phyloP scores from a whole-genome alignment of 2,329 filamentous ascomycete species.

The Trichophyton mentagrophytes region DNA sequence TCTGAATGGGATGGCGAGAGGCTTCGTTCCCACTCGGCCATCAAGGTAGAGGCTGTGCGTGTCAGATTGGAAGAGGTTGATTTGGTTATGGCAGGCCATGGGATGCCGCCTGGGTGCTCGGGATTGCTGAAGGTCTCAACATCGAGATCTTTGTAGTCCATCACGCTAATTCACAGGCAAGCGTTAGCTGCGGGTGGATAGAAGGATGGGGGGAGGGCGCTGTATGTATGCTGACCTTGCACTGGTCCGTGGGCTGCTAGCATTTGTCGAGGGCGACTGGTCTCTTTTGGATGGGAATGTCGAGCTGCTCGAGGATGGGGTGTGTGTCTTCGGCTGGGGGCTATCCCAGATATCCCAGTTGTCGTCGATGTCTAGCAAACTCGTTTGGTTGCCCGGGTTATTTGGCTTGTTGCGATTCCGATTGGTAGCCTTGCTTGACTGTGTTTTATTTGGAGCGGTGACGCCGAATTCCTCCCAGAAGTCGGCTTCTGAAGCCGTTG shows the following conservation, averaged over 20 bases:
- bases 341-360: conserved; percentile 47
- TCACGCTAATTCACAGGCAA: conserved; percentile 21
- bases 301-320: conserved; percentile 36
- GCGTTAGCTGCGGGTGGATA: conserved; percentile 10
- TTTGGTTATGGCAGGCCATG: conserved; percentile 60
- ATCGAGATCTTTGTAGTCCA: conserved; percentile 24
- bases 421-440: conserved; percentile 20
- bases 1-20: conserved; percentile 37
- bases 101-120: conserved; percentile 31
- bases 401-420: conserved; percentile 25
- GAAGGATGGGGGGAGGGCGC: not conserved
- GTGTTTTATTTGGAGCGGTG: conserved; percentile 18
- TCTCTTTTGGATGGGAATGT: conserved; percentile 39
- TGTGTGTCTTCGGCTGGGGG: conserved; percentile 30
- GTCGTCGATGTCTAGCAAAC: conserved; percentile 36
- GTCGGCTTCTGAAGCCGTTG: conserved; percentile 32
- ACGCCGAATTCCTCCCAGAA: conserved; percentile 42
- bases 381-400: conserved; percentile 15
- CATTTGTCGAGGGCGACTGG: conserved; percentile 33
- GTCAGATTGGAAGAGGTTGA: conserved; percentile 65
- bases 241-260: conserved; percentile 42
- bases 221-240: conserved; percentile 34
- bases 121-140: conserved; percentile 19
- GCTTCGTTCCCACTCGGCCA: conserved; percentile 84
- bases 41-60: conserved; percentile 68